phyloP scores from a whole-genome alignment of 1,284 basidiomycete genomes.

The Trichosporon sp. region DNA sequence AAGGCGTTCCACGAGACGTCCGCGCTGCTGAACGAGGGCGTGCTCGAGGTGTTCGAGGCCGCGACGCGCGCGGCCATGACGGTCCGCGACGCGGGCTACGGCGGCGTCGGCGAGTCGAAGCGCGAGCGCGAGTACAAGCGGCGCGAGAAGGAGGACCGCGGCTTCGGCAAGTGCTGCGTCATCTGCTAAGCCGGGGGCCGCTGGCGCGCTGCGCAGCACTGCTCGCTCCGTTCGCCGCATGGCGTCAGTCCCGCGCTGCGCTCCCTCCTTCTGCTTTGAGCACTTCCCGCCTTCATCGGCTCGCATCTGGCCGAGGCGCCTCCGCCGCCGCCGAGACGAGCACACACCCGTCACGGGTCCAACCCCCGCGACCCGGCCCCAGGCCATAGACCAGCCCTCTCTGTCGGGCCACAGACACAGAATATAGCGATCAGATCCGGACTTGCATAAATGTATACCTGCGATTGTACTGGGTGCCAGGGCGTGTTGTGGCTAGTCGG shows the following conservation, averaged over 20 bases:
- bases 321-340: no score
- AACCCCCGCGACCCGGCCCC: no score
- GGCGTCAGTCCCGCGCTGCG: no score
- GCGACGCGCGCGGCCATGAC: conserved; percentile 91
- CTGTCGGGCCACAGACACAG: not conserved
- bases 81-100: conserved; percentile 67
- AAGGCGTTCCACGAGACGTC: conserved; percentile 90
- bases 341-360: no score
- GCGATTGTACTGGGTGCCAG: not conserved
- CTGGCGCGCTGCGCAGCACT: no score
- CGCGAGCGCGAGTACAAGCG: conserved; percentile 16
- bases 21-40: conserved; percentile 83
- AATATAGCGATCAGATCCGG: not conserved
- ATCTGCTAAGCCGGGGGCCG: conserved; percentile 4
- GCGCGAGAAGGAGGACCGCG: conserved; percentile 10
- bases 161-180: conserved; percentile 18
- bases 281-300: no score
- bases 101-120: conserved; percentile 35
- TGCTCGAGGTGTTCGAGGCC: conserved; percentile 91
- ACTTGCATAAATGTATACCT: conserved; percentile 2
- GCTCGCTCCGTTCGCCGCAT: no score
- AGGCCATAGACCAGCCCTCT: not conserved
- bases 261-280: no score
- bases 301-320: no score
- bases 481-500: no score